phyloP scores from a whole-genome alignment of 2,329 filamentous ascomycete genomes.

The Neonectria faginata region DNA sequence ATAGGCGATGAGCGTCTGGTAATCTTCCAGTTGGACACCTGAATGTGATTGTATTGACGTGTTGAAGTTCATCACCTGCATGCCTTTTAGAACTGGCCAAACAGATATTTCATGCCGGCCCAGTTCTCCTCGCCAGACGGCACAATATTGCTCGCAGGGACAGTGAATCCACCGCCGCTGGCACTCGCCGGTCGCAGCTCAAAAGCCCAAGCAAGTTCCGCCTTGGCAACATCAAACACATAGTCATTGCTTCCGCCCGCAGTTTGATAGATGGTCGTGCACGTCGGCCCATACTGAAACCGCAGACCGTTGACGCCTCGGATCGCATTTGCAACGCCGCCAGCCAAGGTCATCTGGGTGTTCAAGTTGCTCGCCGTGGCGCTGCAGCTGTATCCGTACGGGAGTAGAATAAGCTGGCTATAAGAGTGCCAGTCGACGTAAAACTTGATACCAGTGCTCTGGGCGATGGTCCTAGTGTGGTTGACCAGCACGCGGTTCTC shows the following conservation, averaged over 20 bases:
- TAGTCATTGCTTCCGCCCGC: constrained; percentile 61
- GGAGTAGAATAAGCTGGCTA: constrained; percentile 66
- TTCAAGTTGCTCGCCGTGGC: constrained; percentile 58
- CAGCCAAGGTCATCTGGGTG: constrained; percentile 62
- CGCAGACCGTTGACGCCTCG: constrained; percentile 53
- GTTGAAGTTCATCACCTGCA: too few species aligned
- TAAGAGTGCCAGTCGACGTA: constrained; percentile 76
- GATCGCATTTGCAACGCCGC: constrained; percentile 63
- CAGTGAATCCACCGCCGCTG: constrained; percentile 35
- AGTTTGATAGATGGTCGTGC: constrained; percentile 71
- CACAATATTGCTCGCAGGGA: constrained; percentile 49
- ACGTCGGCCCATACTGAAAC: constrained; percentile 64
- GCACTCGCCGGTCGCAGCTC: constrained; percentile 53
- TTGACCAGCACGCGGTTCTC: constrained; percentile 63
- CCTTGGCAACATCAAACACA: constrained; percentile 55
- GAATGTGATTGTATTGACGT: too few species aligned
- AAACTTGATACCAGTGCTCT: constrained; percentile 63
- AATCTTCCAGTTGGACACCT: background rate
- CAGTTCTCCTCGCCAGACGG: constrained; percentile 58
- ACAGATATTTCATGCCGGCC: constrained; percentile 58
- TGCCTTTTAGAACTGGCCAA: constrained; percentile 18
- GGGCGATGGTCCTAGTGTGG: constrained; percentile 47
- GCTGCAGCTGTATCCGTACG: constrained; percentile 71
- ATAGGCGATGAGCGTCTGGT: background rate
- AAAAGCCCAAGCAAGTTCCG: constrained; percentile 56